phyloP scores from a whole-genome alignment of 1,284 basidiomycete genomes.

The Chalciporus piperatoides region DNA sequence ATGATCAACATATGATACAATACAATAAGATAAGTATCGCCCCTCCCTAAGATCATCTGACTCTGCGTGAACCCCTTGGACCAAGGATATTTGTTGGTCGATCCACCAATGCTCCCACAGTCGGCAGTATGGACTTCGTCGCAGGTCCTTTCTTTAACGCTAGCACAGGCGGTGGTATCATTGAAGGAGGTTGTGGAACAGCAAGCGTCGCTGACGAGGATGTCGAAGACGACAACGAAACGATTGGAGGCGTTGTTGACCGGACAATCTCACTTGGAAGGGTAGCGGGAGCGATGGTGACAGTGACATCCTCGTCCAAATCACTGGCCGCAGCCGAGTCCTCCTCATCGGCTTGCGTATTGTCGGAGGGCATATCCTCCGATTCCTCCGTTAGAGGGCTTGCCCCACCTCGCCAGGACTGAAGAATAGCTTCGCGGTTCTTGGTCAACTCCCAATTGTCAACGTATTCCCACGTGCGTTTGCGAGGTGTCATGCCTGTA shows the following conservation, averaged over 20 bases:
- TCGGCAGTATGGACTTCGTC: constrained; percentile 23
- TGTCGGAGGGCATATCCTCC: constrained; percentile 12
- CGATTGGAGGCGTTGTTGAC: constrained; percentile 22
- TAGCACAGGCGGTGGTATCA: constrained; percentile 19
- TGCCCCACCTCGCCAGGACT: constrained; percentile 42
- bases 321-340: constrained; percentile 11
- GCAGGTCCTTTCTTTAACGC: constrained; percentile 26
- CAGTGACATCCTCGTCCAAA: constrained; percentile 19
- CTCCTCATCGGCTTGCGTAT: constrained; percentile 19
- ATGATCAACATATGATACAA: constrained; percentile 6
- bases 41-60: constrained; percentile 14
- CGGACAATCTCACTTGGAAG: constrained; percentile 9
- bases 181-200: constrained; percentile 11
- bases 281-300: constrained; percentile 13
- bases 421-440: constrained; percentile 54
- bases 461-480: constrained; percentile 62
- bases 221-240: constrained; percentile 38
- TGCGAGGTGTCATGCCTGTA: constrained; percentile 69
- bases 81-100: constrained; percentile 38
- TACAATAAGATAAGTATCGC: constrained; percentile 10
- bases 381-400: constrained; percentile 32
- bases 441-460: constrained; percentile 69
- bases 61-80: constrained; percentile 34
- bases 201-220: constrained; percentile 35
- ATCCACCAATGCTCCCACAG: constrained; percentile 31